Conservation (phyloP, 1,284 basidiomycete genomes). For the Cryptococcus depauperatus region DNA sequence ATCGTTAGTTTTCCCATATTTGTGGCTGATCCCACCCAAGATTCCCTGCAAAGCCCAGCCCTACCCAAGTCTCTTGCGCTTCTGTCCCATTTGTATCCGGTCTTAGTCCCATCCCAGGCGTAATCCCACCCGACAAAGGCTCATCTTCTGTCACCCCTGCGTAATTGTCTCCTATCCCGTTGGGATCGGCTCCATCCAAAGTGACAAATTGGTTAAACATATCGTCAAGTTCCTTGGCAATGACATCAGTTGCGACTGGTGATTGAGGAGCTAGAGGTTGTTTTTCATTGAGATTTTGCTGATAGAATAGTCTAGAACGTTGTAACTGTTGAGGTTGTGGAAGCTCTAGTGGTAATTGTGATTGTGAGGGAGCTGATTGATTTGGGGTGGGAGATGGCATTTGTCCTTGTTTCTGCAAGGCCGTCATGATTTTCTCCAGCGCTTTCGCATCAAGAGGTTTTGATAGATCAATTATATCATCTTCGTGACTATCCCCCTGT, state of each 20-base stretch:
- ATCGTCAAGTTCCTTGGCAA: constrained; percentile 10
- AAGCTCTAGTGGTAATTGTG: neutral
- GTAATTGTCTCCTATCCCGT: neutral
- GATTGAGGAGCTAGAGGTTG: neutral
- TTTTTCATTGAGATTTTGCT: neutral
- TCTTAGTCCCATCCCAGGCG: neutral
- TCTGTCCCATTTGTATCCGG: too few relatives aligned
- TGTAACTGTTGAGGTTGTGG: neutral
- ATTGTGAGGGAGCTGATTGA: neutral
- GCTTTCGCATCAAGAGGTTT: constrained; percentile 38
- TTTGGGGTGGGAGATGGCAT: neutral
- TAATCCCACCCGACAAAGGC: neutral
- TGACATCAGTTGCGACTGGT: neutral
- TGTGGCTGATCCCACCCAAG: neutral
- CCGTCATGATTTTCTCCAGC: constrained; percentile 34
- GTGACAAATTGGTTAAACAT: constrained; percentile 18
- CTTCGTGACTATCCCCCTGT: too few relatives aligned
- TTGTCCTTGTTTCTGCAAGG: constrained; percentile 29
- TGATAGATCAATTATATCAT: constrained; percentile 37
- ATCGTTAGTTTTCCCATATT: constrained; percentile 1
- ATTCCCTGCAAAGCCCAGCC: neutral
- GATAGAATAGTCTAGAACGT: neutral
- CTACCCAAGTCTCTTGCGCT: too few relatives aligned
- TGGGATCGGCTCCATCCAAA: constrained; percentile 8
- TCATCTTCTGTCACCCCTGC: neutral